These are phyloP conservation scores for Neonectria coccinea DNA, from an alignment of 2,329 filamentous ascomycete genomes.

Conservation along the genomic window DNA sequence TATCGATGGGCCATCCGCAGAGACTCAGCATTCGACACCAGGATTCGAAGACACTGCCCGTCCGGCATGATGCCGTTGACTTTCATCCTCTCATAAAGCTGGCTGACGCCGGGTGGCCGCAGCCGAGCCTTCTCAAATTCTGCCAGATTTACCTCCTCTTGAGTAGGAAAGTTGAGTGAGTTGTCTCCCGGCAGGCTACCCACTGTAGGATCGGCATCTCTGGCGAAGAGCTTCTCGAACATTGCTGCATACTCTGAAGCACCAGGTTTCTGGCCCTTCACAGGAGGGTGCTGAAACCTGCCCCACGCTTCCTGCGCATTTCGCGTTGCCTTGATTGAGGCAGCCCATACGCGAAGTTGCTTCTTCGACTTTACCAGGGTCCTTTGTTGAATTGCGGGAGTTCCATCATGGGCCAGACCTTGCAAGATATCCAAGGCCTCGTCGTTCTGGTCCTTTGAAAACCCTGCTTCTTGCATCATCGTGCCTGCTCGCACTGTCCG, in stretches of 20 bases:
- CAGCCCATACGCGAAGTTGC: conserved; percentile 61
- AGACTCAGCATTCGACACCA: conserved; percentile 65
- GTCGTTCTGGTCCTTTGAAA: conserved; percentile 60
- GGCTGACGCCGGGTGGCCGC: conserved; percentile 67
- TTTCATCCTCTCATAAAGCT: conserved; percentile 71
- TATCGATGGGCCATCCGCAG: conserved; percentile 62
- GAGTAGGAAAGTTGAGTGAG: conserved; percentile 59
- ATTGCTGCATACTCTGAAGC: conserved; percentile 67
- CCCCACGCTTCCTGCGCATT: conserved; percentile 73
- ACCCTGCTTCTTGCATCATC: conserved; percentile 69
- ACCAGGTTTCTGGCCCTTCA: conserved; percentile 51
- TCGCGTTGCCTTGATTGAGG: conserved; percentile 68
- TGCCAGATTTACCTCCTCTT: conserved; percentile 63
- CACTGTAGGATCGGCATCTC: conserved; percentile 43
- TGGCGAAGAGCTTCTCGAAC: conserved; percentile 66
- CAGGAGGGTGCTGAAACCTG: conserved; percentile 56
- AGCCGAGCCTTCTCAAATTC: conserved; percentile 74
- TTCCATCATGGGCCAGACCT: conserved; percentile 61
- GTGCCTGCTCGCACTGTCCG: conserved; percentile 64
- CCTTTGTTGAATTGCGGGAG: conserved; percentile 68
- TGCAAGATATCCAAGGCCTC: conserved; percentile 63
- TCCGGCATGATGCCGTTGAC: conserved; percentile 60
- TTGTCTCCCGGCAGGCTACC: conserved; percentile 69
- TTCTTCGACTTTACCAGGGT: conserved; percentile 35
- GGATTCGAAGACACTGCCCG: conserved; percentile 63